Conservation (phyloP, 2,329 filamentous ascomycete genomes). For the Curvularia verruculosa region DNA sequence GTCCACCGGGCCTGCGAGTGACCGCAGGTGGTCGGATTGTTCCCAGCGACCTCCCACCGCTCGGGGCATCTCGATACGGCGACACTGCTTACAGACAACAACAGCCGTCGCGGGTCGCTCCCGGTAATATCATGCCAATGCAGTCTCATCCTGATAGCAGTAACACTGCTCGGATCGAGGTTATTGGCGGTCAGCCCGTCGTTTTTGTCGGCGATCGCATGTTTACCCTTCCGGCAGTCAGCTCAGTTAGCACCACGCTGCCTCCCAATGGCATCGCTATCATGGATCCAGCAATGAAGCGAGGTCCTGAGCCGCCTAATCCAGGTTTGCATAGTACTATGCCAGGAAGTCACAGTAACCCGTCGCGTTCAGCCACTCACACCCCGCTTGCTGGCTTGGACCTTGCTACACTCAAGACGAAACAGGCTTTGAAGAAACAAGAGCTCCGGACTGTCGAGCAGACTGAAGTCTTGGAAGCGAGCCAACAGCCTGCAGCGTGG, state of each 20-base stretch:
- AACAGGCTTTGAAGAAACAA: conserved; percentile 41
- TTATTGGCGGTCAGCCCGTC: conserved; percentile 42
- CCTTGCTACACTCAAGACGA: conserved; percentile 33
- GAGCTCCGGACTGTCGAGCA: conserved; percentile 47
- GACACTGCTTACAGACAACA: conserved; percentile 40
- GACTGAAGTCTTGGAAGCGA: conserved; percentile 44
- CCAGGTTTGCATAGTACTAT: conserved; percentile 21
- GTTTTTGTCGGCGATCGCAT: conserved; percentile 41
- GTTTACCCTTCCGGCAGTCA: conserved; percentile 41
- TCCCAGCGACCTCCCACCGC: conserved; percentile 52
- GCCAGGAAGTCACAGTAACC: conserved; percentile 16
- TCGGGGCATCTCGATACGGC: conserved; percentile 39
- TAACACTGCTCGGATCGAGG: conserved; percentile 34
- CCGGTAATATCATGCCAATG: conserved; percentile 33
- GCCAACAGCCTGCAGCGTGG: conserved; percentile 42
- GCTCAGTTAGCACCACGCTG: conserved; percentile 19
- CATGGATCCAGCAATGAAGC: conserved; percentile 27
- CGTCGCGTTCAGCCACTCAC: conserved; percentile 26
- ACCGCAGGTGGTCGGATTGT: conserved; percentile 61
- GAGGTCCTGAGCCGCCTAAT: conserved; percentile 12
- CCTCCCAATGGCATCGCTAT: conserved; percentile 13
- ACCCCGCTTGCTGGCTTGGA: conserved; percentile 34
- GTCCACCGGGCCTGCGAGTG: conserved; percentile 57
- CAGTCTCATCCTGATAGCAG: conserved; percentile 30
- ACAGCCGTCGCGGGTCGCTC: conserved; percentile 27